Conservation (phyloP, 441 rosid genomes). For the Adansonia gregorii region DNA sequence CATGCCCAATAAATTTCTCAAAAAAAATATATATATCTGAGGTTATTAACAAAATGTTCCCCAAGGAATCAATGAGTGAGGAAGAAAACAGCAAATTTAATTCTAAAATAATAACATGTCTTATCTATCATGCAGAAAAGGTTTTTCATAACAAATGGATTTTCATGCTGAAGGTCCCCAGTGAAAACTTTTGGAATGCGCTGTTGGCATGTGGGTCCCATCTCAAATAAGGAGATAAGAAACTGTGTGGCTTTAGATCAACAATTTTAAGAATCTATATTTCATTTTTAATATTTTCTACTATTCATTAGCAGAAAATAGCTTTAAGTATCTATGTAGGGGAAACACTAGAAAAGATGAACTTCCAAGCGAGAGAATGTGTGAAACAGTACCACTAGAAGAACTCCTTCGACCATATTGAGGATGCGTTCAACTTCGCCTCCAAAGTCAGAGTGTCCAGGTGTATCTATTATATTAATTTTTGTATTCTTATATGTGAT, state of each 20-base stretch:
- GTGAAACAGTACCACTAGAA: slow-evolving; percentile 76
- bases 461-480: slow-evolving; percentile 93
- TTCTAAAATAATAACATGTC: neutral
- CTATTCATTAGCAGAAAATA: neutral
- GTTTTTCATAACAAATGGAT: neutral
- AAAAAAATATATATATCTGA: neutral
- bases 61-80: neutral
- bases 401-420: slow-evolving; percentile 99
- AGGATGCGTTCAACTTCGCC: slow-evolving; percentile 99
- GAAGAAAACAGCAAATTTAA: neutral
- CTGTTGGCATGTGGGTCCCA: neutral
- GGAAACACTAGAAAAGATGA: neutral
- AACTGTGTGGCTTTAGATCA: neutral
- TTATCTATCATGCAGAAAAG: slow-evolving; percentile 3
- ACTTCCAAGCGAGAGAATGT: slow-evolving; percentile 15
- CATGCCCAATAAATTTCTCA: neutral
- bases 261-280: neutral
- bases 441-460: slow-evolving; percentile 98
- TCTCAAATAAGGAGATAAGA: neutral
- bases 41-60: neutral
- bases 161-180: slow-evolving; percentile 1
- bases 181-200: neutral
- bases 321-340: neutral
- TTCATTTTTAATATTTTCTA: neutral
- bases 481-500: slow-evolving; percentile 83